Base-by-base conservation (phyloP, 169 alveolate species). In the Theileria equi region DNA sequence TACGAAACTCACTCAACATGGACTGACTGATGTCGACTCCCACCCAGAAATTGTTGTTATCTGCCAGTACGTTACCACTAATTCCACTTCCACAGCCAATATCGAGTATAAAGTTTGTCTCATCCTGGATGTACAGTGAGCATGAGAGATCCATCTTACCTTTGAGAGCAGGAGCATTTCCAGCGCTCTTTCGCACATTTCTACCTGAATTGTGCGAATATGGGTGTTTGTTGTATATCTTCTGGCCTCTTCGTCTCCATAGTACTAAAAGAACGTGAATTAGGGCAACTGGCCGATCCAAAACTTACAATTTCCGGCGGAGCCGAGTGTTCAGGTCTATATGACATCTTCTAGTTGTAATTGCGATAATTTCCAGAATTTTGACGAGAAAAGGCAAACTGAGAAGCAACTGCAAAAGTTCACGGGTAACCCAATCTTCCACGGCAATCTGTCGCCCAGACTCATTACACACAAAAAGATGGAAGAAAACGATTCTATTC, bases 31-130 rank as follows among this genome's bases (percentile, higher is more conserved):
- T 95, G 86, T 96, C 99, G 43, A 95, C 76, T 17, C 99, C 99
- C 28, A 96, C 90, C 98, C 98, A 96, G 54, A 86, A 84, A 60
- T 94, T 93, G 57, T 90, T 94, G 52, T 87, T 76, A 28, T 94
- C 97, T 25, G 92, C 85, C 48, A 96, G 71, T 19, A 92, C 95
- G 49, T 88, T 73, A 5, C 99, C 98, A 68, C 97, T 90, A 34
- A 96, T 73, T 4, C 99, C 98, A 53, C 96, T 89, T n/a, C 99
- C 99, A 66, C 98, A 96, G n/a, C 99, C 99, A 38, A 96, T 92
- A 88, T 96, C 99, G 25, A 96, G 84, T 3, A 96, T 82, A 53
- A 95, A 80, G 59, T 95, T 83, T 16, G 89, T 84, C 41, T 89
- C 81, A 55, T 85, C 82, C 90, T 78, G 74, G 81, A 47, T 89